Evolutionary conservation across 2,329 filamentous ascomycete species (phyloP).

Genomic region (Penicillium janthinellum): DNA sequence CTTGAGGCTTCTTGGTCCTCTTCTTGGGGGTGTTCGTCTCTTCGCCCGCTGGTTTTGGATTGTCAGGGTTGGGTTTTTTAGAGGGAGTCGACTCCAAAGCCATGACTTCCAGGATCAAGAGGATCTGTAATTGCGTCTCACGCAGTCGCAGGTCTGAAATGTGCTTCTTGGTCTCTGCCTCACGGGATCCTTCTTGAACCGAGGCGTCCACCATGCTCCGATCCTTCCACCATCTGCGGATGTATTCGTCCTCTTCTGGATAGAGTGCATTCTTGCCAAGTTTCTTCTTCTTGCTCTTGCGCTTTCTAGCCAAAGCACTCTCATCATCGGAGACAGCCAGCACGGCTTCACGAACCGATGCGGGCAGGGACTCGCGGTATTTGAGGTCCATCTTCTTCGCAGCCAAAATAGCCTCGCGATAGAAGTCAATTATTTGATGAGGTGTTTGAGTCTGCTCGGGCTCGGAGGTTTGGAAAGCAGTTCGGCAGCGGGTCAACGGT

Average conservation of each 20-base stretch:
- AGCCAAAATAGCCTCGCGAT: constrained; percentile 46
- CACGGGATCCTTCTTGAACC: constrained; percentile 32
- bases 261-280: constrained; percentile 52
- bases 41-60: constrained; percentile 15
- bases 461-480: constrained; percentile 38
- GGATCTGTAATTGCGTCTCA: constrained; percentile 53
- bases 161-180: constrained; percentile 43
- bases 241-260: constrained; percentile 45
- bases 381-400: constrained; percentile 52
- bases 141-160: constrained; percentile 49
- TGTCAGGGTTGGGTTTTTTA: constrained; percentile 22
- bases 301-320: constrained; percentile 27
- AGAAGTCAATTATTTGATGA: constrained; percentile 39
- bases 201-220: constrained; percentile 30
- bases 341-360: constrained; percentile 41
- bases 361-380: constrained; percentile 48
- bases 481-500: constrained; percentile 50
- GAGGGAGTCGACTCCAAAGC: constrained; percentile 39
- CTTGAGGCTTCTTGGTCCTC: constrained; percentile 44
- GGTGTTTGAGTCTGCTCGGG: constrained; percentile 24
- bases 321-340: constrained; percentile 43
- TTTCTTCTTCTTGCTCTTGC: constrained; percentile 45
- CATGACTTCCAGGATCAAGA: constrained; percentile 53
- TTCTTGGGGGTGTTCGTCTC: constrained; percentile 27
- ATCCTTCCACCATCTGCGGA: constrained; percentile 51